These are phyloP conservation scores for Aquilaria malaccensis DNA, from an alignment of 345 rosid species.

Conservation along the genomic window DNA sequence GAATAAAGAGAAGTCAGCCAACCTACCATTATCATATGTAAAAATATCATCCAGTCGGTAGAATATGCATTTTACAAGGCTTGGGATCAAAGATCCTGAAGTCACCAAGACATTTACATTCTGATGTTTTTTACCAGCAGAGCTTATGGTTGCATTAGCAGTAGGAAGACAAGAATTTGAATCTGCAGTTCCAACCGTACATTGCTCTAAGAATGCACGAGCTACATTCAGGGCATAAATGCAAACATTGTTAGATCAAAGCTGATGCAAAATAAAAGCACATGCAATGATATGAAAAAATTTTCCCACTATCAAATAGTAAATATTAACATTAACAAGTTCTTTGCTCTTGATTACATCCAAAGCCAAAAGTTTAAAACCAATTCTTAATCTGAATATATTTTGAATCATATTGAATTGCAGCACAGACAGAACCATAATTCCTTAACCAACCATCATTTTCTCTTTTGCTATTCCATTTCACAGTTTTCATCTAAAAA, in stretches of 20 bases:
- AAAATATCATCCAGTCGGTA: slow-evolving; percentile 57
- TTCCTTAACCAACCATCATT: no score
- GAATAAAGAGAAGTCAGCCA: background rate
- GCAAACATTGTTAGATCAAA: slow-evolving; percentile 11
- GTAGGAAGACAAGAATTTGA: slow-evolving; percentile 13
- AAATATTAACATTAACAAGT: no score
- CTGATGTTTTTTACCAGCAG: slow-evolving; percentile 19
- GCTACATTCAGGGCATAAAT: slow-evolving; percentile 43
- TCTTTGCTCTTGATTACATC: no score
- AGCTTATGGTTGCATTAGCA: slow-evolving; percentile 11
- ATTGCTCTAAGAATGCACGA: slow-evolving; percentile 58
- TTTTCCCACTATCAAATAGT: no score
- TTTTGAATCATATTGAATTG: no score
- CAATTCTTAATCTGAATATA: no score
- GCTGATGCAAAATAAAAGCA: background rate
- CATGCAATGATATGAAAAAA: no score
- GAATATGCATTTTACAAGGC: slow-evolving; percentile 81
- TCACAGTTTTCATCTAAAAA: background rate
- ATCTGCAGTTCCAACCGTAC: slow-evolving; percentile 43
- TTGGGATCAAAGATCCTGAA: slow-evolving; percentile 83
- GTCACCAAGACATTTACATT: slow-evolving; percentile 75
- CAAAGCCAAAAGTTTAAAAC: no score
- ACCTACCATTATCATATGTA: slow-evolving; percentile 61
- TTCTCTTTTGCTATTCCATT: slow-evolving; percentile 2
- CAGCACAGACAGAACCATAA: no score